These are phyloP conservation scores for Corniculantispora saksenae DNA, from an alignment of 2,329 filamentous ascomycete genomes.

Conservation along the genomic window DNA sequence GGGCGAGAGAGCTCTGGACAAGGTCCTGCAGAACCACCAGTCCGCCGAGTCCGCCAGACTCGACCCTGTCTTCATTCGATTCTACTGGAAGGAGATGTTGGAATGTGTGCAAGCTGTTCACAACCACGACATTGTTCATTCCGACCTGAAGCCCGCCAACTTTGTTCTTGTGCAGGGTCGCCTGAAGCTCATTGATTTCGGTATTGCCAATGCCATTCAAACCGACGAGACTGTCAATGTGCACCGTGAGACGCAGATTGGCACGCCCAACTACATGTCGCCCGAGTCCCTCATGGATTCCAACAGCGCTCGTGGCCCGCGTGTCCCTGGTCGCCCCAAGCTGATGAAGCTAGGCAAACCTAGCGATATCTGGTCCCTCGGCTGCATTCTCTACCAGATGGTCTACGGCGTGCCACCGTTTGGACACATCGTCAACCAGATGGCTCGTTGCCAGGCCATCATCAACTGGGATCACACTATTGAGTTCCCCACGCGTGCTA, in stretches of 20 bases:
- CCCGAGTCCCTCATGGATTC: slow-evolving; percentile 90
- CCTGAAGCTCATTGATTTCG: slow-evolving; percentile 96
- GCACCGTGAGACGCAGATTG: slow-evolving; percentile 91
- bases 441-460: slow-evolving; percentile 83
- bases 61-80: slow-evolving; percentile 89
- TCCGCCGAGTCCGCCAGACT: slow-evolving; percentile 74
- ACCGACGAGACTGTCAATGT: slow-evolving; percentile 96
- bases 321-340: slow-evolving; percentile 55
- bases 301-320: slow-evolving; percentile 61
- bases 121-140: slow-evolving; percentile 89
- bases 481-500: slow-evolving; percentile 68
- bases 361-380: slow-evolving; percentile 92
- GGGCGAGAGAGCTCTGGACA: slow-evolving; percentile 90
- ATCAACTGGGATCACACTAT: slow-evolving; percentile 76
- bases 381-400: slow-evolving; percentile 97
- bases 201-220: slow-evolving; percentile 96
- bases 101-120: slow-evolving; percentile 92
- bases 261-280: slow-evolving; percentile 98
- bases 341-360: slow-evolving; percentile 96
- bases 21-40: slow-evolving; percentile 73
- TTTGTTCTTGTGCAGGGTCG: slow-evolving; percentile 90
- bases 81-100: slow-evolving; percentile 99
- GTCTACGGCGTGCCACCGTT: slow-evolving; percentile 97
- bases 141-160: slow-evolving; percentile 94
- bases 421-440: slow-evolving; percentile 84